Conservation (phyloP, 192 early-diverging fungal species). For the Chytriomyces confervae region DNA sequence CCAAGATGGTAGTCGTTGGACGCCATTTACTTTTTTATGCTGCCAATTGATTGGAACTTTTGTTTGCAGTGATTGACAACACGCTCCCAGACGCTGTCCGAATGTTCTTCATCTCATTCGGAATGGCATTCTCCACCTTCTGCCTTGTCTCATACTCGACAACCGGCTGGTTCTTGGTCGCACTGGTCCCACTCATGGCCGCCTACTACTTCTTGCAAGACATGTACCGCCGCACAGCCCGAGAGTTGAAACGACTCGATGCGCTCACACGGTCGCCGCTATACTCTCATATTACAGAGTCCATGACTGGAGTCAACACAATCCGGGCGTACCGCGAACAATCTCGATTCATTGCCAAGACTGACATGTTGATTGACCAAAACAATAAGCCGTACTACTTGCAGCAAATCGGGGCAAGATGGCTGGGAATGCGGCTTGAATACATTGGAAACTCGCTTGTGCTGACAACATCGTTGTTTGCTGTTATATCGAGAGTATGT, state of each 20-base stretch:
- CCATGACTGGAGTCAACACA: slow-evolving; percentile 77
- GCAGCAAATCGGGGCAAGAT: slow-evolving; percentile 47
- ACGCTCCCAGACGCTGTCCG: slow-evolving; percentile 62
- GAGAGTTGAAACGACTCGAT: slow-evolving; percentile 51
- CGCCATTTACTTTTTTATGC: slow-evolving; percentile 59
- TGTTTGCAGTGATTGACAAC: slow-evolving; percentile 54
- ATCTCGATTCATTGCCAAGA: slow-evolving; percentile 71
- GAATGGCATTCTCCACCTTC: slow-evolving; percentile 36
- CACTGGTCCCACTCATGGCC: slow-evolving; percentile 33
- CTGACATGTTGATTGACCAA: slow-evolving; percentile 68
- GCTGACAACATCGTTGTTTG: slow-evolving; percentile 74
- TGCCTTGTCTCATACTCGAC: slow-evolving; percentile 35
- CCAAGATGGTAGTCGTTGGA: slow-evolving; percentile 53
- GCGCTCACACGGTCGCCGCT: slow-evolving; percentile 62
- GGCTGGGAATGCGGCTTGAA: slow-evolving; percentile 45
- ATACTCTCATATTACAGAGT: slow-evolving; percentile 78
- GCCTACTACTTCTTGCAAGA: slow-evolving; percentile 46
- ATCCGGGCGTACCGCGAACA: slow-evolving; percentile 83
- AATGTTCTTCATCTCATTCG: slow-evolving; percentile 44
- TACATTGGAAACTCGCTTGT: slow-evolving; percentile 75
- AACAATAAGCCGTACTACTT: slow-evolving; percentile 85
- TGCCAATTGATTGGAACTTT: no score
- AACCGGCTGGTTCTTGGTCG: slow-evolving; percentile 36
- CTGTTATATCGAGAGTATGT: slow-evolving; percentile 54
- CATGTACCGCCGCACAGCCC: slow-evolving; percentile 38